phyloP scores from a whole-genome alignment of 768 basidiomycete genomes.

The Tulasnella sp. region DNA sequence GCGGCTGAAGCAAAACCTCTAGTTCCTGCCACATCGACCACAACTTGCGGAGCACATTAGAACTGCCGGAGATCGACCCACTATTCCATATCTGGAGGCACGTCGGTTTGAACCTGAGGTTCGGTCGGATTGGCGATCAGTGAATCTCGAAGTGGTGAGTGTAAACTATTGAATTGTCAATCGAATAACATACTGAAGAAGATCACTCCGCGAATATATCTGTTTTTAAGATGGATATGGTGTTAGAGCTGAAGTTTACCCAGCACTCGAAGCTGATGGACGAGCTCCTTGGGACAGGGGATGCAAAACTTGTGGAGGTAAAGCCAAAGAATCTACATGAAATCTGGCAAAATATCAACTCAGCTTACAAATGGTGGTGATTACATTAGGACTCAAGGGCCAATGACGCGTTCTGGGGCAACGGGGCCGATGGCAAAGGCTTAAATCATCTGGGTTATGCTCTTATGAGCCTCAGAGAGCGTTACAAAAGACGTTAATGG shows the following conservation, averaged over 20 bases:
- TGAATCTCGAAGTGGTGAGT: not conserved
- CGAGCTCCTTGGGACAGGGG: slow-evolving; percentile 1
- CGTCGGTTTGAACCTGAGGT: slow-evolving; percentile 4
- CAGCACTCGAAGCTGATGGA: not conserved
- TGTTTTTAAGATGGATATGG: slow-evolving; percentile 6
- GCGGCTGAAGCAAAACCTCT: not conserved
- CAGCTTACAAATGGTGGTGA: not conserved
- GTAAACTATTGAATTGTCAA: not conserved
- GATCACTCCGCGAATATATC: not conserved
- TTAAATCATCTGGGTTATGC: slow-evolving; percentile 53
- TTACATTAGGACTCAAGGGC: not conserved
- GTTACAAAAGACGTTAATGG: not conserved
- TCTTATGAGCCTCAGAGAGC: slow-evolving; percentile 40
- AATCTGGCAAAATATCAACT: not conserved
- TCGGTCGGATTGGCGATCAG: not conserved
- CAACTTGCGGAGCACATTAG: slow-evolving; percentile 1
- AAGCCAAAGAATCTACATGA: not conserved
- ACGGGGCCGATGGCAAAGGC: slow-evolving; percentile 46
- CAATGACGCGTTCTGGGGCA: slow-evolving; percentile 55
- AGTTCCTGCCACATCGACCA: slow-evolving; percentile 9
- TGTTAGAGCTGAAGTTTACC: slow-evolving; percentile 1
- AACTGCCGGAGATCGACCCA: not conserved
- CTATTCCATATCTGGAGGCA: not conserved
- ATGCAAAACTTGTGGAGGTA: slow-evolving; percentile 5
- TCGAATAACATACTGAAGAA: not conserved